phyloP scores from a whole-genome alignment of 306 rosid species.

The Lablab purpureus region DNA sequence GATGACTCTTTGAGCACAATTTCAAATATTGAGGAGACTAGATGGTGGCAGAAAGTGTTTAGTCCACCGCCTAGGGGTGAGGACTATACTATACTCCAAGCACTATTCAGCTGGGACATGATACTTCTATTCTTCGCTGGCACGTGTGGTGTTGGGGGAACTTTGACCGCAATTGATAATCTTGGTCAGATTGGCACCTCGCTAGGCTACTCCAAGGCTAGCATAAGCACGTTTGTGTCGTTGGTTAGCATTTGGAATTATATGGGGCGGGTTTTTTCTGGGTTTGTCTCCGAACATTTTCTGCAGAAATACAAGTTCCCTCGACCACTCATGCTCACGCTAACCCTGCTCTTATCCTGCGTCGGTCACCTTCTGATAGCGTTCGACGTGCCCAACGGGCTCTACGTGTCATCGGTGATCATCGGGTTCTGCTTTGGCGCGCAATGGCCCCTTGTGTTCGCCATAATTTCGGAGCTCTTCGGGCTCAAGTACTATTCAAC shows the following conservation, averaged over 20 bases:
- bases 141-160: conserved; percentile 69
- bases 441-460: conserved; percentile 82
- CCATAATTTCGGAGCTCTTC: conserved; percentile 82
- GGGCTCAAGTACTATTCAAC: conserved; percentile 85
- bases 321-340: conserved; percentile 59
- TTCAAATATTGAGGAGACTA: background rate
- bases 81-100: conserved; percentile 71
- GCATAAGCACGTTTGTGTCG: conserved; percentile 68
- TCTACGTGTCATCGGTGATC: conserved; percentile 64
- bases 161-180: conserved; percentile 64
- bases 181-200: conserved; percentile 69
- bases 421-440: conserved; percentile 88
- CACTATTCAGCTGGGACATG: conserved; percentile 72
- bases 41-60: conserved; percentile 61
- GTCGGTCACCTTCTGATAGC: conserved; percentile 63
- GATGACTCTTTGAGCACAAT: background rate
- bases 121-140: conserved; percentile 55
- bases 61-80: conserved; percentile 65
- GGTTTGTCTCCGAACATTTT: conserved; percentile 60
- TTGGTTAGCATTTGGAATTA: conserved; percentile 73
- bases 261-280: conserved; percentile 57
- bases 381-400: conserved; percentile 51
- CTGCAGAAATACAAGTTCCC: conserved; percentile 53
- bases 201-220: conserved; percentile 51
- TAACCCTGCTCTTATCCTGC: conserved; percentile 56